A percentile compares a stretch with the other conserved stretches of the same genome.
Evolutionary conservation across 2,329 filamentous ascomycete species (phyloP).

Genomic region (Chrysoporthe austroafricana): DNA sequence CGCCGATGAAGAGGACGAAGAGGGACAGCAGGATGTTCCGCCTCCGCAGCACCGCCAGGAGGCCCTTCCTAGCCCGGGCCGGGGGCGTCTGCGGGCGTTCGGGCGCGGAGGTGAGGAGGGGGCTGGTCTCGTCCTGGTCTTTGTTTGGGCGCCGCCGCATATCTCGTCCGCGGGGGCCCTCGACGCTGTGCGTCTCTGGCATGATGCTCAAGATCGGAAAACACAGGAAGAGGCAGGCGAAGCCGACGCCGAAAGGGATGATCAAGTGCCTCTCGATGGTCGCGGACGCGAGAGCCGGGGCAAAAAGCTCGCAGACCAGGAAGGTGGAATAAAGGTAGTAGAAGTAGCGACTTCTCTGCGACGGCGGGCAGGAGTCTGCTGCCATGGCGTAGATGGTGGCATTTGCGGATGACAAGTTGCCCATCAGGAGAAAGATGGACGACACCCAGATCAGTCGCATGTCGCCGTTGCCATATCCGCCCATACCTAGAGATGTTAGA

Average conservation of each 20-base stretch:
- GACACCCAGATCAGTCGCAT: constrained; percentile 26
- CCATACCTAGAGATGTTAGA: constrained; percentile 15
- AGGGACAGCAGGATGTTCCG: constrained; percentile 25
- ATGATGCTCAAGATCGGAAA: constrained; percentile 23
- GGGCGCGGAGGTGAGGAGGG: constrained; percentile 1
- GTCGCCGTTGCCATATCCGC: constrained; percentile 18
- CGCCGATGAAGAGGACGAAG: constrained; percentile 27
- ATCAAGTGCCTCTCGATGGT: constrained; percentile 25
- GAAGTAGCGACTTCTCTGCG: constrained; percentile 28
- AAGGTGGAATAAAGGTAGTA: constrained; percentile 30
- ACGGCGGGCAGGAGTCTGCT: constrained; percentile 26
- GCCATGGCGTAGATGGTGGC: constrained; percentile 29
- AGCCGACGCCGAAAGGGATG: constrained; percentile 25
- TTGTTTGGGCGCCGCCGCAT: constrained; percentile 17
- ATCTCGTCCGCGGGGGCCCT: no score
- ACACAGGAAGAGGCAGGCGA: constrained; percentile 18
- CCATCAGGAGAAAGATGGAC: constrained; percentile 27
- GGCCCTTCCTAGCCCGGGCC: background rate
- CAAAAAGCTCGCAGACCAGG: constrained; percentile 28
- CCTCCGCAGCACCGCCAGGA: constrained; percentile 15
- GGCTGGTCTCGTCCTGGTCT: constrained; percentile 22
- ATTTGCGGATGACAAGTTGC: constrained; percentile 28
- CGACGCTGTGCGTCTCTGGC: constrained; percentile 25
- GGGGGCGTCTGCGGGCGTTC: background rate
- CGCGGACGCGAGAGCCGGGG: constrained; percentile 23